Conservation (phyloP, 805 yeast species). For the Zygosaccharomyces lentus region DNA sequence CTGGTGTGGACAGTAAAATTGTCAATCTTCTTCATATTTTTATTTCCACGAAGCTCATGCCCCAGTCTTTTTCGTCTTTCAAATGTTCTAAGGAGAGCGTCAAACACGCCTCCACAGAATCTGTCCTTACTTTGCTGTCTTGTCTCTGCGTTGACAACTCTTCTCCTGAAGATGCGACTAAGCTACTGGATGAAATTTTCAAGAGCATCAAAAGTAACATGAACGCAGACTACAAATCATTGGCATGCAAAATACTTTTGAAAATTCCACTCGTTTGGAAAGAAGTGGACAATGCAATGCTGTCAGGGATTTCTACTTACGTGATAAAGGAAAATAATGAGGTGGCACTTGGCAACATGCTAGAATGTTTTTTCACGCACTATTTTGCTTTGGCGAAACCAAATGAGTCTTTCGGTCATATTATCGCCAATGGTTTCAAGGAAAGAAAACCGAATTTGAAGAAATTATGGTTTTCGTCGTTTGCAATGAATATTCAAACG, state of each 20-base stretch:
- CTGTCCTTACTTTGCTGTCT: constrained; percentile 28
- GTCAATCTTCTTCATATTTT: constrained; percentile 44
- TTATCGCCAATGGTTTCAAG: constrained; percentile 53
- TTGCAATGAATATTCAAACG: constrained; percentile 27
- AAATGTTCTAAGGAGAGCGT: constrained; percentile 70
- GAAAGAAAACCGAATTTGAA: constrained; percentile 62
- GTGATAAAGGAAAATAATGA: constrained; percentile 77
- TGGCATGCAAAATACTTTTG: constrained; percentile 45
- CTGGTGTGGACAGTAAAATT: constrained; percentile 26
- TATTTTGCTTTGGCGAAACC: constrained; percentile 33
- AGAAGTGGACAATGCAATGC: constrained; percentile 38
- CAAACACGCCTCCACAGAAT: constrained; percentile 45
- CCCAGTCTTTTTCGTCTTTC: constrained; percentile 50
- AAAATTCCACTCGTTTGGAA: constrained; percentile 28
- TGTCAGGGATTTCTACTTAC: constrained; percentile 45
- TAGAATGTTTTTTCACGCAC: constrained; percentile 48
- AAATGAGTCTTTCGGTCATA: constrained; percentile 28
- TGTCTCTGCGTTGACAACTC: constrained; percentile 22
- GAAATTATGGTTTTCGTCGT: constrained; percentile 59
- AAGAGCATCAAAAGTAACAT: constrained; percentile 56
- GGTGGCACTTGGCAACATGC: constrained; percentile 45
- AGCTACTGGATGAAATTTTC: constrained; percentile 49
- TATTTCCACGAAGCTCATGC: constrained; percentile 44
- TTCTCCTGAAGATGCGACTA: constrained; percentile 29
- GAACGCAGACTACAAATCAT: constrained; percentile 59